Evolutionary conservation across 371 early-diverging fungal genomes (phyloP).

Genomic region (Mucor lusitanicus): DNA sequence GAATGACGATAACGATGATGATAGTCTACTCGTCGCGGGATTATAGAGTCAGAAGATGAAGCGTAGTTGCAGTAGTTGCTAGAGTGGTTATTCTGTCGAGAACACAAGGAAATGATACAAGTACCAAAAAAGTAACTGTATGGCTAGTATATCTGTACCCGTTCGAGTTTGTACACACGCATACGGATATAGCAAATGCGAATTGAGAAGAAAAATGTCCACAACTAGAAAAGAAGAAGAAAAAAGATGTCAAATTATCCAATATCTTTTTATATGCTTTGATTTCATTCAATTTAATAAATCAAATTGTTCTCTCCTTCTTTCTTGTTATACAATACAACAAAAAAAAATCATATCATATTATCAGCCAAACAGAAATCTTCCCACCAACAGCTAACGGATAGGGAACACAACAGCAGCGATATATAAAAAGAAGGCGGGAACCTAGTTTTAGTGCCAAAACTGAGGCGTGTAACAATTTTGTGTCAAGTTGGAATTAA

Average conservation of each 20-base stretch:
- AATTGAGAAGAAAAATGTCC: not conserved
- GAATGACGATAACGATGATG: no score
- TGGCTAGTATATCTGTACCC: not conserved
- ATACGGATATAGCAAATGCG: not conserved
- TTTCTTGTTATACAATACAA: not conserved
- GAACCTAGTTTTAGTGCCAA: not conserved
- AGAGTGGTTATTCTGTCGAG: not conserved
- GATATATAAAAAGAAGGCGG: not conserved
- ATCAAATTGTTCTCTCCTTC: not conserved
- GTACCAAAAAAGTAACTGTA: not conserved
- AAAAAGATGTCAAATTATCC: not conserved
- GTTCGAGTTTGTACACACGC: not conserved
- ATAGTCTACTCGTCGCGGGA: no score
- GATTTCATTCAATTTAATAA: not conserved
- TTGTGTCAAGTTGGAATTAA: not conserved
- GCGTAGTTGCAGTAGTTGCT: not conserved
- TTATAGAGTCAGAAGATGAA: not conserved
- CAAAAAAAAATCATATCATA: not conserved
- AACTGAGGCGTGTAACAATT: not conserved
- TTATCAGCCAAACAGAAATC: not conserved
- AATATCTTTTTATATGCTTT: not conserved
- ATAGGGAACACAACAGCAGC: not conserved
- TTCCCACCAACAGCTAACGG: not conserved
- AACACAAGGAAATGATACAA: not conserved
- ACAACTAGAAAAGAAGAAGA: not conserved